Evolutionary conservation across 1,284 basidiomycete genomes (phyloP), one percentile per base, ranked within the genome.

Genomic region (Paramarasmius palmivorus): DNA sequence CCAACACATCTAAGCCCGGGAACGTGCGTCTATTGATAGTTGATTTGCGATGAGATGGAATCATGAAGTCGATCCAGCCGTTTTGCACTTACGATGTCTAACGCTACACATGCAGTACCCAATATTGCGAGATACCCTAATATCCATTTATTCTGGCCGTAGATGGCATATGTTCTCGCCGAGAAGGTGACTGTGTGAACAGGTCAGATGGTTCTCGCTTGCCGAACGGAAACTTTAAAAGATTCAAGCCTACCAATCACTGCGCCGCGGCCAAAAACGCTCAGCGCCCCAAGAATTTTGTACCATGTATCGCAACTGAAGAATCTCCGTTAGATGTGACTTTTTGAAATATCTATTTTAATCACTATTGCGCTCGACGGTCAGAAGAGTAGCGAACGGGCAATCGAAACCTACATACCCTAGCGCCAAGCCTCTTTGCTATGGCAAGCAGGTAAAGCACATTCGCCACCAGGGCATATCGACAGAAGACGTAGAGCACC

Each of bases 381-480:
- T 23, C 10, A 29, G 19, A 12, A 12, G 7, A n/a, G 8, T 14
- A 17, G 4, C 4, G 17, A 23, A 12, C 12, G 32, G 6, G 3
- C 12, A 46, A 15, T 32, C 12, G 29, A 10, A 15, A 12, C 20
- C 20, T n/a, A 50, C 59, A 10, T 26, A 66, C 65, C 63, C 60
- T 62, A 38, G 59, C 53, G 6, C 56, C 25, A 1, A 46, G 25
- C 26, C 32, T 46, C 44, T 46, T 26, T 15, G 44, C 56, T 1
- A 72, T 63, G 3, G 68, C 70, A 4, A 74, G 60, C 0, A 69
- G 53, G 48, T 69, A 74, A 0, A 73, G 55, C 3, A 71, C 59
- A 52, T 74, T 74, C 2, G 68, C 66, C 2, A 70, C 40, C 34
- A 74, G 53, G 1, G 72, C 69, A 48, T 73, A 73, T 17, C 73